Conservation (phyloP, 2,329 filamentous ascomycete genomes). For the Monosporascus cannonballus region DNA sequence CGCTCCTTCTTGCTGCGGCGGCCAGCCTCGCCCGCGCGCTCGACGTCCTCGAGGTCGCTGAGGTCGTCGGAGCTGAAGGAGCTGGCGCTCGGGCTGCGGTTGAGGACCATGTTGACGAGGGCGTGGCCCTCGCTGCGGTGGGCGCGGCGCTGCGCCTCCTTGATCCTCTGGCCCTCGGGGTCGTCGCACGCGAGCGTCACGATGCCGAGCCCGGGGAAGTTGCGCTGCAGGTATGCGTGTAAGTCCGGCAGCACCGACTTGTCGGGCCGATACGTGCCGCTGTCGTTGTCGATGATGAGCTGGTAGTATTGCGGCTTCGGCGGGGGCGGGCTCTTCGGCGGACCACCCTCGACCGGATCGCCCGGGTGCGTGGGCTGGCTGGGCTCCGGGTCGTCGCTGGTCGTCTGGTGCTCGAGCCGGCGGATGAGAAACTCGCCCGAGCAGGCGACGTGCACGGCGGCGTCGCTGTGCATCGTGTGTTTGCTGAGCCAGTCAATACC, state of each 20-base stretch:
- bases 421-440: constrained; percentile 91
- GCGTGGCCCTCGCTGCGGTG: constrained; percentile 60
- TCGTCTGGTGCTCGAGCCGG: constrained; percentile 48
- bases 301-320: constrained; percentile 60
- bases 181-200: constrained; percentile 74
- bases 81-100: constrained; percentile 43
- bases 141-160: constrained; percentile 64
- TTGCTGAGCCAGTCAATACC: constrained; percentile 90
- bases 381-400: constrained; percentile 36
- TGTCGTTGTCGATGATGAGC: constrained; percentile 91
- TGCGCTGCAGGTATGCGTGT: constrained; percentile 60
- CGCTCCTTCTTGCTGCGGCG: constrained; percentile 47
- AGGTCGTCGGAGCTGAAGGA: constrained; percentile 48
- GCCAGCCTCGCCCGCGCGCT: constrained; percentile 29
- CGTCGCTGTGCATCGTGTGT: constrained; percentile 95
- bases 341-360: constrained; percentile 37
- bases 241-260: constrained; percentile 67
- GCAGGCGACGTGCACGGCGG: constrained; percentile 84
- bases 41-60: constrained; percentile 43
- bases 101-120: constrained; percentile 47
- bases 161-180: constrained; percentile 66
- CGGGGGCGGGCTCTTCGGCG: constrained; percentile 37
- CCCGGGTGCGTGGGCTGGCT: constrained; percentile 45
- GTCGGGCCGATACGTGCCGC: constrained; percentile 86
- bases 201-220: constrained; percentile 73